Conservation (phyloP, 2,329 filamentous ascomycete species). For the Passalora sequoiae region DNA sequence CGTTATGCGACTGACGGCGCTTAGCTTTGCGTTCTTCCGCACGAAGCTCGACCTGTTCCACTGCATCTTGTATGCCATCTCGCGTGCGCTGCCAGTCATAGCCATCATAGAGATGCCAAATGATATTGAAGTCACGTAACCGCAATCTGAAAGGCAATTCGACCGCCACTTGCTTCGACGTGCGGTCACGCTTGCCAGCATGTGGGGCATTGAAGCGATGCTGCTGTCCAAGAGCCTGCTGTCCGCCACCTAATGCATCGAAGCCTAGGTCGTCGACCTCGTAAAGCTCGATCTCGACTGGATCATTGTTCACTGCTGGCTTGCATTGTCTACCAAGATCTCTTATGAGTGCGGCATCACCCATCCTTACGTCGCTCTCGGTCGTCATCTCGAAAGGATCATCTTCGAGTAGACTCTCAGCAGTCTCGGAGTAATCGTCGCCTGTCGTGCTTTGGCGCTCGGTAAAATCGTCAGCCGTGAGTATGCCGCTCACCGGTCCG, state of each 20-base stretch:
- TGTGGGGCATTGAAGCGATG: constrained; percentile 32
- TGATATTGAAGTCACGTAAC: constrained; percentile 82
- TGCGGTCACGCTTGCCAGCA: constrained; percentile 3
- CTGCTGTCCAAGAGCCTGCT: constrained; percentile 26
- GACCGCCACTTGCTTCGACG: not conserved
- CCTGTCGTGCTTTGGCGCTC: constrained; percentile 19
- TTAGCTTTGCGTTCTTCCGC: constrained; percentile 66
- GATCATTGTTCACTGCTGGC: constrained; percentile 13
- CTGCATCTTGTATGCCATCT: constrained; percentile 78
- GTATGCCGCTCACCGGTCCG: constrained; percentile 29
- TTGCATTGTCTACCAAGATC: constrained; percentile 30
- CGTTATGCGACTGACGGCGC: constrained; percentile 51
- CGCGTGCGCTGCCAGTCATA: constrained; percentile 93
- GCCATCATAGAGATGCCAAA: constrained; percentile 97
- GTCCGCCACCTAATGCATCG: constrained; percentile 28
- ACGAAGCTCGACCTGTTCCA: constrained; percentile 78
- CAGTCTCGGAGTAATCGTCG: constrained; percentile 28
- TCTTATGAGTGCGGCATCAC: constrained; percentile 30
- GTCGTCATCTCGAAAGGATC: constrained; percentile 37
- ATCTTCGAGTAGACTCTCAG: constrained; percentile 35
- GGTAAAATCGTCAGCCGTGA: constrained; percentile 22
- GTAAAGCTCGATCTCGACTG: constrained; percentile 26
- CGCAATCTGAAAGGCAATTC: constrained; percentile 60
- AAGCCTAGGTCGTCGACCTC: constrained; percentile 34
- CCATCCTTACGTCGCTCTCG: constrained; percentile 27